Base-by-base conservation (phyloP, 371 early-diverging fungal genomes). In the Nematocida sp. region DNA sequence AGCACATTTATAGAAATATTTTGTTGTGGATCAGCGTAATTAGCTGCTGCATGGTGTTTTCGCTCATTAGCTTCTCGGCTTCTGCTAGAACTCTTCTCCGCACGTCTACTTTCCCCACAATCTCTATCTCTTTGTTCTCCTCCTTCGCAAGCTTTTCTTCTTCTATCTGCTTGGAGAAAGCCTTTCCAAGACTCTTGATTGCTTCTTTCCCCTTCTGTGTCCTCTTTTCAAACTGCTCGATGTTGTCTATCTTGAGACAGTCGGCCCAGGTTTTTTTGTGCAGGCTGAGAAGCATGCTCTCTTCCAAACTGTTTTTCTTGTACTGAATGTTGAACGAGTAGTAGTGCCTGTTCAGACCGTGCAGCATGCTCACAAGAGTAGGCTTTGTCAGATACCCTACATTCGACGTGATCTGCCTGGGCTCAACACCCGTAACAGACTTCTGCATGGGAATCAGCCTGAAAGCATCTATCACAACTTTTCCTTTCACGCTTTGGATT, bases 381-480 rank as follows among this genome's bases (percentile, higher is more conserved):
- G 97, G 96, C 83, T 95, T 95, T 84, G 94, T 93, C 77, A 95
- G 85, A 80, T 93, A 93, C n/a, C 99, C 99, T 82, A 96, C 91
- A 84, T 97, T 97, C 2, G 93, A 92, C 2, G 97, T 96, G 0
- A 94, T 92, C 82, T 98, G 96, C 32, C 99, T 89, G n/a, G 96
- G 92, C 77, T 97, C 98, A 90, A 89, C 75, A 27, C 91, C 90
- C 21, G 90, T 84, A 85, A 92, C 89, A 2, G 88, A 85, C 17
- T 87, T 85, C 78, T 93, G 90, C 48, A 93, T 88, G 78, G 91
- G 90, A 80, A 97, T 99, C 38, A 92, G 85, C 41, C 99, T 89
- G 88, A 99, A 99, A 19, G 97, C 99, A 84, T 99, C 99, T 82
- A 97, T 95, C 15, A 99, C 99, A 2, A 99, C 99, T 82, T 97